Evolutionary conservation across 495 filamentous ascomycete species (phyloP).

Genomic region (Penicillium roqueforti): DNA sequence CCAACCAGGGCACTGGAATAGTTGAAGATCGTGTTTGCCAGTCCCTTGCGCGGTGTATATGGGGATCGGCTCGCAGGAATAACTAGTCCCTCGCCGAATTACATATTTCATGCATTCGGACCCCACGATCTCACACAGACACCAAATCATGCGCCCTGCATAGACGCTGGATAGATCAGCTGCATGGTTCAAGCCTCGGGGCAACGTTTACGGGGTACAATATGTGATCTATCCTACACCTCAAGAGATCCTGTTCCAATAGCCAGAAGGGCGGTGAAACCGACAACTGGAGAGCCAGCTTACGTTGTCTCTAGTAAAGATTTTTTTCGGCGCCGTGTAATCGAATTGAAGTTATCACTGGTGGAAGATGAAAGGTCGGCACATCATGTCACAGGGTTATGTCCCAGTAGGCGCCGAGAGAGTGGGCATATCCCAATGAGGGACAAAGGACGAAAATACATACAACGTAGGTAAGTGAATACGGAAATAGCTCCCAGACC

Average conservation of each 20-base stretch:
- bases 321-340: not conserved
- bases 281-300: not conserved
- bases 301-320: not conserved
- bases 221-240: slow-evolving; percentile 8
- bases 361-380: not conserved
- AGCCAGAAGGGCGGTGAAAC: slow-evolving; percentile 23
- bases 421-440: not conserved
- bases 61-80: slow-evolving; percentile 9
- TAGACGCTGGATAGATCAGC: slow-evolving; percentile 14
- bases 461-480: too few species aligned
- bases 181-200: slow-evolving; percentile 19
- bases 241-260: not conserved
- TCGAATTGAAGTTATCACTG: slow-evolving; percentile 3
- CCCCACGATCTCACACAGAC: slow-evolving; percentile 5
- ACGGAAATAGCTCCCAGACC: slow-evolving; percentile 7
- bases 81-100: slow-evolving; percentile 16
- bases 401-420: slow-evolving; percentile 10
- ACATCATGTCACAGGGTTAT: slow-evolving; percentile 2
- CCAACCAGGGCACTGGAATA: slow-evolving; percentile 7
- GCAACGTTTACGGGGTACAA: slow-evolving; percentile 2
- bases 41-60: slow-evolving; percentile 19
- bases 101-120: slow-evolving; percentile 9
- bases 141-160: slow-evolving; percentile 13
- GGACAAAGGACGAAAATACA: not conserved
- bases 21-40: slow-evolving; percentile 6